These are phyloP conservation scores for Arbutus unedo DNA, from an alignment of 148 eudicot species.

Conservation along the genomic window DNA sequence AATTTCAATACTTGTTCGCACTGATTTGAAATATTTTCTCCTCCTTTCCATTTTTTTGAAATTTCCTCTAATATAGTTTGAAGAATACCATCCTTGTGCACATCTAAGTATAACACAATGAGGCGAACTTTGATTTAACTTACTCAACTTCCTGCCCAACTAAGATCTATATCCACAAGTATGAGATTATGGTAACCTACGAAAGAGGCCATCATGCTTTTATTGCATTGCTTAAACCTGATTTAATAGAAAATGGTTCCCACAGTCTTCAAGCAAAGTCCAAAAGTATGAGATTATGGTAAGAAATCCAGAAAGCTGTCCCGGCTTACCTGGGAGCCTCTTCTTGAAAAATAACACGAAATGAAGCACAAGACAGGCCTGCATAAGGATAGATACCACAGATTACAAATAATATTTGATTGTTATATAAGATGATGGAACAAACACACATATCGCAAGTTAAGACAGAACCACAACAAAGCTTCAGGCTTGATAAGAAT, in stretches of 20 bases:
- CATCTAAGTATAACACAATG: neutral
- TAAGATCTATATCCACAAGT: neutral
- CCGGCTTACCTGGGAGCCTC: constrained; percentile 71
- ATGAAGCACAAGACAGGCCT: constrained; percentile 81
- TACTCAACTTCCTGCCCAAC: neutral
- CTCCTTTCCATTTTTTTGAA: no score
- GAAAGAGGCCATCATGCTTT: neutral
- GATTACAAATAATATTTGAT: neutral
- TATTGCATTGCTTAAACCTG: neutral
- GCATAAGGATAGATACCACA: constrained; percentile 20
- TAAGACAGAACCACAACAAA: constrained; percentile 7
- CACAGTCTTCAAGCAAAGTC: neutral
- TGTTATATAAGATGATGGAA: neutral
- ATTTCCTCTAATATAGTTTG: no score
- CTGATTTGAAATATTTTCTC: no score
- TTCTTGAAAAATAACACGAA: constrained; percentile 87
- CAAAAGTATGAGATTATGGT: neutral
- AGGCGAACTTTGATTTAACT: neutral
- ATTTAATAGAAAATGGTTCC: neutral
- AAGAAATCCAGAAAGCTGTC: constrained; percentile 6
- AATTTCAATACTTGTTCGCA: no score
- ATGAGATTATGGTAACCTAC: neutral
- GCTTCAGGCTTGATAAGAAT: neutral
- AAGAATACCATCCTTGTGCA: neutral
- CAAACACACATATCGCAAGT: neutral